Evolutionary conservation across 768 basidiomycete genomes (phyloP).

Genomic region (Dioszegia crocea): DNA sequence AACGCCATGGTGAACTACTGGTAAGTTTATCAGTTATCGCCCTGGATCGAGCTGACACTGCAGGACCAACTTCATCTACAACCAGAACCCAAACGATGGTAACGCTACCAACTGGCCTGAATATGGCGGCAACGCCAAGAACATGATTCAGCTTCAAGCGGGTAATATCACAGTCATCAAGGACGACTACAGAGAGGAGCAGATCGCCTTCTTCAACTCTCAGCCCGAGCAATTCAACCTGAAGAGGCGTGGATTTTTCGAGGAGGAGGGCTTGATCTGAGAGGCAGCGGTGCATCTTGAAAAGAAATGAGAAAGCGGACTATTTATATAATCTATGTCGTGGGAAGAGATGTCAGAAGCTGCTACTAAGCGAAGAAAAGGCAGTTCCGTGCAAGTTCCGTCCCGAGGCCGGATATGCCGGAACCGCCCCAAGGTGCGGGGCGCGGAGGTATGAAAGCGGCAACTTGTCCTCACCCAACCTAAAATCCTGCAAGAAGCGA

Average conservation of each 20-base stretch:
- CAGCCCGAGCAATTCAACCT: slow-evolving; percentile 33
- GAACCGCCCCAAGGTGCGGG: no score
- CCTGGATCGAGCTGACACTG: not conserved
- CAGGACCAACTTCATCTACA: slow-evolving; percentile 45
- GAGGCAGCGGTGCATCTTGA: no score
- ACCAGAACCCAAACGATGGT: slow-evolving; percentile 17
- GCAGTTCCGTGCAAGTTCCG: no score
- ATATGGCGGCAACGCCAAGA: slow-evolving; percentile 14
- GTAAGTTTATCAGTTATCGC: slow-evolving; percentile 18
- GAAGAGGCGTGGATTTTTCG: slow-evolving; percentile 7
- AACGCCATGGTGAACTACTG: slow-evolving; percentile 39
- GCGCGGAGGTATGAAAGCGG: no score
- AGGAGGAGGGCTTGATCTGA: slow-evolving; percentile 6
- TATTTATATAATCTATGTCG: not conserved
- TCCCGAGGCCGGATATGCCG: no score
- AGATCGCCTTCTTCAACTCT: slow-evolving; percentile 37
- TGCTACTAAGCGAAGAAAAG: no score
- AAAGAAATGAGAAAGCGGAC: not conserved
- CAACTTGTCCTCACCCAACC: no score
- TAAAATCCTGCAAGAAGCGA: no score
- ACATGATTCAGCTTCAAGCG: slow-evolving; percentile 24
- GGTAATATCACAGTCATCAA: slow-evolving; percentile 35
- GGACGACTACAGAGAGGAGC: slow-evolving; percentile 33
- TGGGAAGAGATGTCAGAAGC: no score
- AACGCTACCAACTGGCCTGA: slow-evolving; percentile 33